Evolutionary conservation across 192 early-diverging fungal species (phyloP), one percentile per base, ranked within the genome.

Genomic region (Coemansia asiatica): DNA sequence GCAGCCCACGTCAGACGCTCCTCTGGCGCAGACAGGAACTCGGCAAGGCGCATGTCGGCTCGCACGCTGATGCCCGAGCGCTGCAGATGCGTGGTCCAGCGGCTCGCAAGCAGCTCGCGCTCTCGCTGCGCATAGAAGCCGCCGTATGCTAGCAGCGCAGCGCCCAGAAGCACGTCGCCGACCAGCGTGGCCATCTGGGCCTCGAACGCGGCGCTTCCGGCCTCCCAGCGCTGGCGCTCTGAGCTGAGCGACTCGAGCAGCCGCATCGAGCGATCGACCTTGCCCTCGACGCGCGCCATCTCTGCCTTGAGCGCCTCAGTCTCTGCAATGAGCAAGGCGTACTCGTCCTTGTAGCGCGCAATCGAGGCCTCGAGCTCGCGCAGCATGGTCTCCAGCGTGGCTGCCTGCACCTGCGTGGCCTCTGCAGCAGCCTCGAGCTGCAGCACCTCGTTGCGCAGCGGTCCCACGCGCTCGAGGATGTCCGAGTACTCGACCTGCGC

Each of bases 91-190:
- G 69, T 70, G 8, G 83, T 82, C 96, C 96, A 99, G 44, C 87
- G 88, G 26, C 80, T 69, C 56, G 93, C 60, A 46, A 99, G 84
- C 55, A 87, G 67, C 56, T 91, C 89, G 61, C 98, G 90, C 72
- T 96, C 90, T 61, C 92, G 89, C 84, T 98, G 97, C 84, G 98
- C 96, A 85, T 98, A 98, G 86, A 91, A 94, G 18, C 98, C 98
- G 36, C 88, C 95, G 69, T 99, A 99, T 1, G 97, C 92, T 27
- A 98, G 76, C 79, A 97, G 94, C n/a, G 95, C 98, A 0, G 94
- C 84, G 7, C 92, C 89, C 40, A 98, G 76, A 21, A 99, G 71
- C 18, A 95, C 93, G 69, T 99, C 98, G 60, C 98, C 98, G 25
- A 98, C 94, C 49, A 98, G 91, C 13, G 98, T 99, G 5, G 89